These are phyloP conservation scores for Erucastrum elatum DNA, from an alignment of 345 rosid genomes.

Conservation along the genomic window DNA sequence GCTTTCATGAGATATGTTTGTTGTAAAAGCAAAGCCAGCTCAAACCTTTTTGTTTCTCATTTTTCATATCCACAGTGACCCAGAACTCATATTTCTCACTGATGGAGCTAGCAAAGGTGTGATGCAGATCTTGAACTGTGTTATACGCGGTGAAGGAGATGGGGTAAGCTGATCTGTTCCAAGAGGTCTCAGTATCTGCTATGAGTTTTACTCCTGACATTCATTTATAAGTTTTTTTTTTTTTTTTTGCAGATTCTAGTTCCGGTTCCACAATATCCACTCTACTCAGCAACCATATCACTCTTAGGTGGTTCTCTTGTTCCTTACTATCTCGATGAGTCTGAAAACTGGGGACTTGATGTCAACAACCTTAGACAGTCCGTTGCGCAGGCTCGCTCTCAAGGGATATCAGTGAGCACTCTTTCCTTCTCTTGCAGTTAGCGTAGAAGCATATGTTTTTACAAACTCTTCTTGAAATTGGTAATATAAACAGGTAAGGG, in stretches of 20 bases:
- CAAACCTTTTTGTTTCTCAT: too few relatives aligned
- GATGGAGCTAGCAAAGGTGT: conserved; percentile 99
- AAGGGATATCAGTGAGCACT: conserved; percentile 79
- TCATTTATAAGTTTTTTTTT: conserved; percentile 18
- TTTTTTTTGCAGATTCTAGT: conserved; percentile 65
- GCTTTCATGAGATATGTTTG: too few relatives aligned
- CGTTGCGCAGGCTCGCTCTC: conserved; percentile 72
- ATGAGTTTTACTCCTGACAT: neutral
- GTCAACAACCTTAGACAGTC: conserved; percentile 70
- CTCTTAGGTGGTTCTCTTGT: conserved; percentile 92
- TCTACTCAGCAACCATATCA: conserved; percentile 92
- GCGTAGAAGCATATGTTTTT: neutral
- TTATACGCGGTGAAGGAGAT: conserved; percentile 81
- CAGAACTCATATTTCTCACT: conserved; percentile 91
- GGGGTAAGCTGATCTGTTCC: conserved; percentile 59
- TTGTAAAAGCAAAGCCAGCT: too few relatives aligned
- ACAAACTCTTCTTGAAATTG: neutral
- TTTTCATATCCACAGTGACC: conserved; percentile 64
- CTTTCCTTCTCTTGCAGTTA: conserved; percentile 17
- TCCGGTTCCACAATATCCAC: conserved; percentile 98
- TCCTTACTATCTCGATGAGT: conserved; percentile 89
- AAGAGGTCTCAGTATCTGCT: conserved; percentile 14
- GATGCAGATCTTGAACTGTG: conserved; percentile 86
- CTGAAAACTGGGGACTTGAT: conserved; percentile 98
- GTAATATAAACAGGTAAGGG: conserved; percentile 55